Evolutionary conservation across 1,284 basidiomycete genomes (phyloP), one percentile per base, ranked within the genome.

Genomic region (Cerrena zonata): DNA sequence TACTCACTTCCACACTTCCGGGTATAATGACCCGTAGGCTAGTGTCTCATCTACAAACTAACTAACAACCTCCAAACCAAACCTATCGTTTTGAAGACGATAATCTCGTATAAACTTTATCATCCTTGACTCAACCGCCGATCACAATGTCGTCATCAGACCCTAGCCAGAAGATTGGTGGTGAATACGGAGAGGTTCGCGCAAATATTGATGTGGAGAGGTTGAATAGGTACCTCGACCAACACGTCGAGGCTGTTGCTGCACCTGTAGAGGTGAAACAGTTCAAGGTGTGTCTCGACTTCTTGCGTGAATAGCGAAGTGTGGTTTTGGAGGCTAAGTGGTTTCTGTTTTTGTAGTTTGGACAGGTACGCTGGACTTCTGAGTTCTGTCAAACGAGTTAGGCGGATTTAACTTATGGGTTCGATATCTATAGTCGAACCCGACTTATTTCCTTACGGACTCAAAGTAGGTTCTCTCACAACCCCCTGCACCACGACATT

Each of bases 381-480:
- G 40, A 34, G 24, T 42, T 48, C 15, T 15, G n/a, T 5, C 15
- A 23, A 22, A 22, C 47, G 13, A 5, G 45, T 10, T 26, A 13
- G 26, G 42, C 47, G 39, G 52, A 26, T 43, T 40, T 44, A 25
- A n/a, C n/a, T n/a, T n/a, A n/a, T n/a, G n/a, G n/a, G n/a, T n/a
- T n/a, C n/a, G n/a, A n/a, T n/a, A n/a, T n/a, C n/a, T 51, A 18
- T 54, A 91, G 89, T 94, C 91, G 12, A 98, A 98, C 64, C 94
- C 94, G 0, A 98, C 94, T 0, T 97, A 97, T 67, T 89, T 94
- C 69, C 68, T 95, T 43, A 91, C 82, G 15, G 90, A 90, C 69
- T 74, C 78, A 3, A 77, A 71, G 84, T 86, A 59, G 49, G 78
- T 63, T 24, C 15, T 34, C 12, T 21, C 39, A 19, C 22, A 7